Base-by-base conservation (phyloP, 441 rosid species). In the Populus tomentosa region DNA sequence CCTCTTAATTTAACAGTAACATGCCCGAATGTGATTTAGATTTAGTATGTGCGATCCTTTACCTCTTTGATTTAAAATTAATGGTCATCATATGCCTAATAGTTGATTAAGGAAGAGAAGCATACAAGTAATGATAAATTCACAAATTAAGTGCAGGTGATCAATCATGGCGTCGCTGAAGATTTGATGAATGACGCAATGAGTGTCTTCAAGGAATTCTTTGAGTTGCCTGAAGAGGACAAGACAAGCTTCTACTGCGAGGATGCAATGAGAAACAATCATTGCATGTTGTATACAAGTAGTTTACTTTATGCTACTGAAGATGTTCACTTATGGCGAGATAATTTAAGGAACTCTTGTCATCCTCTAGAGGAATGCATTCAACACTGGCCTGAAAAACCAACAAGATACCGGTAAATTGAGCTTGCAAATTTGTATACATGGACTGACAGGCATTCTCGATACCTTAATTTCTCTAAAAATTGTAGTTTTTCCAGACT, bases 281-380 rank as follows among this genome's bases (percentile, higher is more conserved):
- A 40, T 40, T 40, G 50, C 50, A 40, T 40, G 1, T 28, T 28
- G 30, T 28, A 28, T 28, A 28, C 30, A 28, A 73, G 82, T 78
- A 82, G 81, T n/a, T 0, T 26, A 3, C 32, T 42, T 53, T 81
- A 75, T 32, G 42, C 32, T 24, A 70, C 3, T 18, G 85, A 85
- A 77, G 46, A 78, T 59, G 56, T 79, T 50, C 89, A 83, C 23
- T 71, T 38, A 20, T 85, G 88, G 88, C 82, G 89, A 0, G 87
- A 85, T 10, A 71, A 53, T 36, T 24, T 85, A 42, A 81, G 78
- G 26, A 87, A 86, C 53, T 78, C 80, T 73, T 85, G 86, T 64
- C 76, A 78, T 66, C 88, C 89, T 14, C 21, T 81, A 26, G 73
- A 84, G 24, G 73, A 81, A 26, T 77, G 72, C 80, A 24, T 75